phyloP scores from a whole-genome alignment of 257 asterid species.

The Eustoma russellianum region DNA sequence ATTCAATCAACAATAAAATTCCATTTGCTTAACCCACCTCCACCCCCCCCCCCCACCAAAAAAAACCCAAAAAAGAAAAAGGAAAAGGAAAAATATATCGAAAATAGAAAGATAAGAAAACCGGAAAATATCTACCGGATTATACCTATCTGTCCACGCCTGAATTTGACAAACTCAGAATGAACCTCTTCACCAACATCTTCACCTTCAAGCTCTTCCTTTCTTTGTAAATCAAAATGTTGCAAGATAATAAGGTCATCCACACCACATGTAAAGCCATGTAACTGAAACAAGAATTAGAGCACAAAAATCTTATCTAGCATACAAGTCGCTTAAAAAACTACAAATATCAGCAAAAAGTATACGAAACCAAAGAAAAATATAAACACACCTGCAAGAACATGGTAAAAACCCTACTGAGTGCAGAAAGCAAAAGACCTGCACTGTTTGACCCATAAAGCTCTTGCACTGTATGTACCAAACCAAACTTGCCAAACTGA shows the following conservation, averaged over 20 bases:
- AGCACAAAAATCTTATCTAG: slow-evolving; percentile 12
- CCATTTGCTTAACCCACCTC: no score
- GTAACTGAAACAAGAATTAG: slow-evolving; percentile 39
- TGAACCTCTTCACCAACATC: slow-evolving; percentile 98
- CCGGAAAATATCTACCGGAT: no score
- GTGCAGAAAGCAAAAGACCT: slow-evolving; percentile 80
- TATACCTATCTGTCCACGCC: slow-evolving; percentile 78
- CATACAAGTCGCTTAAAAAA: neutral
- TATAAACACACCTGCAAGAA: slow-evolving; percentile 66
- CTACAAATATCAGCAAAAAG: neutral
- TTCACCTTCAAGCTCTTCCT: slow-evolving; percentile 80
- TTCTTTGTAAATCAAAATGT: slow-evolving; percentile 54
- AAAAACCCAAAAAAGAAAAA: no score
- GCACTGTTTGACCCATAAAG: slow-evolving; percentile 87
- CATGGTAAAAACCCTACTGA: slow-evolving; percentile 79
- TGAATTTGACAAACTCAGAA: slow-evolving; percentile 72
- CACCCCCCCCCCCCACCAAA: no score
- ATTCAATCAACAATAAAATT: no score
- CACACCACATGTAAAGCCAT: slow-evolving; percentile 94
- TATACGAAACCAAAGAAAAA: neutral
- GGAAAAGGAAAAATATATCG: no score
- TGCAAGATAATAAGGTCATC: slow-evolving; percentile 92
- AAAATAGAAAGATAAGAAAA: no score
- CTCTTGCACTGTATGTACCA: slow-evolving; percentile 96
- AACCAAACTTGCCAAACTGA: slow-evolving; percentile 93